Evolutionary conservation across 345 rosid genomes (phyloP).

Genomic region (Sisymbrium irio): DNA sequence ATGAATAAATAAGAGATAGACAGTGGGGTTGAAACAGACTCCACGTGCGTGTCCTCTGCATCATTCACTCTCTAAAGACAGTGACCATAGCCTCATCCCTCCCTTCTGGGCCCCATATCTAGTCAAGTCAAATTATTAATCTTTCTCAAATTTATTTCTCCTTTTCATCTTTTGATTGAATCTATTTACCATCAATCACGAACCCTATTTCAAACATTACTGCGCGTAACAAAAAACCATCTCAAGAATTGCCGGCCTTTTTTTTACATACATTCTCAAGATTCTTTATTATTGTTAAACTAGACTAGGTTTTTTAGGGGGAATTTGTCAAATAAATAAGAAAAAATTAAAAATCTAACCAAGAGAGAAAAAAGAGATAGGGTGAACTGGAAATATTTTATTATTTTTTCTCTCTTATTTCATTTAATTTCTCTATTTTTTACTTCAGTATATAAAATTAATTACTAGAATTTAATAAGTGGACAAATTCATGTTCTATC

Average conservation of each 20-base stretch:
- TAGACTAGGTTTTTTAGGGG: no score
- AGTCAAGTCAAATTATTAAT: conserved; percentile 34
- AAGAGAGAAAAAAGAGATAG: no score
- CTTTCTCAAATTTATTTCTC: conserved; percentile 13
- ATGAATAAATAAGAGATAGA: conserved; percentile 10
- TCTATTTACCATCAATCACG: conserved; percentile 36
- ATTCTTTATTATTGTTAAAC: neutral
- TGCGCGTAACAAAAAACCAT: conserved; percentile 8
- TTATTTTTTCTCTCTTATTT: no score
- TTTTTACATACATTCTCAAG: neutral
- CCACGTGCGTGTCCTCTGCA: conserved; percentile 42
- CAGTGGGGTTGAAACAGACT: conserved; percentile 33
- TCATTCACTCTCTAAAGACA: conserved; percentile 40
- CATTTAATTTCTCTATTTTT: no score
- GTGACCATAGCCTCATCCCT: conserved; percentile 32
- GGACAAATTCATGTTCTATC: neutral
- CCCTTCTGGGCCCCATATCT: conserved; percentile 9
- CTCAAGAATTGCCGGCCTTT: neutral
- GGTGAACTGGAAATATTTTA: no score
- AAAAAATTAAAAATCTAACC: no score
- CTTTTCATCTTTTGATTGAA: conserved; percentile 23
- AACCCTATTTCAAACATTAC: conserved; percentile 24
- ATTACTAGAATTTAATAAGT: neutral
- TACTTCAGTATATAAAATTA: neutral
- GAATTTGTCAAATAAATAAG: no score